Conservation (phyloP, 108 stramenopile genomes). For the Cyclotella atomus region DNA sequence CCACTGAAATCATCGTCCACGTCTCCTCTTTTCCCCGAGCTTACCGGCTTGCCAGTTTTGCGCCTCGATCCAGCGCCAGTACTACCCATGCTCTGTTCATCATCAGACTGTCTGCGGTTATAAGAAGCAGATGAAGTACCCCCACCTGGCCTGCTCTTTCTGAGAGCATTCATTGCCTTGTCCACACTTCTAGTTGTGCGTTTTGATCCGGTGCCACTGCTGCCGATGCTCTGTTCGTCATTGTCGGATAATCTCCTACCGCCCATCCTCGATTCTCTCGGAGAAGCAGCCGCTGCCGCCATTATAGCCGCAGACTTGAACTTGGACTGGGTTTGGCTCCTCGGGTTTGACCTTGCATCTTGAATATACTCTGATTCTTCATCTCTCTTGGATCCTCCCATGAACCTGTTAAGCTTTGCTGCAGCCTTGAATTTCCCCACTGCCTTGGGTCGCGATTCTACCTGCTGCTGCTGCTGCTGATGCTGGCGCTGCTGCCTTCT, state of each 20-base stretch:
- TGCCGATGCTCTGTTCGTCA: neutral
- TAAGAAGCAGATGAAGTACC: too few relatives aligned
- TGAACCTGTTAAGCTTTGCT: neutral
- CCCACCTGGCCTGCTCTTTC: too few relatives aligned
- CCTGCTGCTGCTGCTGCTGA: neutral
- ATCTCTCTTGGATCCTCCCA: slow-evolving; percentile 3
- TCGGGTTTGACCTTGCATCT: neutral
- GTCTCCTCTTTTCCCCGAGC: too few relatives aligned
- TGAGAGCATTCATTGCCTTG: neutral
- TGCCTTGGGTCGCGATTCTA: neutral
- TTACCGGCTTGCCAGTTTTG: too few relatives aligned
- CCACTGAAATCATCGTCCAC: neutral
- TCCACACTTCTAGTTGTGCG: neutral
- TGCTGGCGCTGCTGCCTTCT: neutral
- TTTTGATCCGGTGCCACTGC: too few relatives aligned
- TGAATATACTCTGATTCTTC: neutral
- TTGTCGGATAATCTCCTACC: neutral
- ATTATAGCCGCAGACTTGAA: neutral
- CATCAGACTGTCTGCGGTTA: neutral
- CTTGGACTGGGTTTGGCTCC: neutral
- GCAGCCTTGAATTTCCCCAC: slow-evolving; percentile 1
- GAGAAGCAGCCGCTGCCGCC: neutral
- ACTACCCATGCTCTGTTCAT: neutral
- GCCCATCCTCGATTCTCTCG: neutral
- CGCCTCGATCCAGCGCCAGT: neutral